Evolutionary conservation across 2,329 filamentous ascomycete genomes (phyloP).

Genomic region (Alternaria triticimaculans): DNA sequence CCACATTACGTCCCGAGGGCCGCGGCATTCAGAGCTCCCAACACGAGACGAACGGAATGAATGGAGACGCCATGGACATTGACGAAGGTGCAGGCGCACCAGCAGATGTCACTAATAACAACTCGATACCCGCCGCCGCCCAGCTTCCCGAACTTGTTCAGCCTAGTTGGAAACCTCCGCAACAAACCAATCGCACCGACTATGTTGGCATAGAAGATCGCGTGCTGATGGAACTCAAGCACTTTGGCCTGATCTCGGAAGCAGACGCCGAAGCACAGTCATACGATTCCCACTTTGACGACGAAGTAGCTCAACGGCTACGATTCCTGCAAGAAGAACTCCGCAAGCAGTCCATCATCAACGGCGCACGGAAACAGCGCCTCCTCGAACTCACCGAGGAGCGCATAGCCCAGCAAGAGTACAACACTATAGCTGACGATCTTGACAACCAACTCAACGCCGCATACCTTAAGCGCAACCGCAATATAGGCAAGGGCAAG

Average conservation of each 20-base stretch:
- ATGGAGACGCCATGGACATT: constrained; percentile 56
- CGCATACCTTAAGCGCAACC: constrained; percentile 93
- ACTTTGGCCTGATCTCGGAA: constrained; percentile 86
- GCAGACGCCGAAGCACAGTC: constrained; percentile 71
- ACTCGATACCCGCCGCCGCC: constrained; percentile 69
- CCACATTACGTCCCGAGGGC: constrained; percentile 79
- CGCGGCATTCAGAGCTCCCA: constrained; percentile 62
- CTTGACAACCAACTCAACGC: constrained; percentile 93
- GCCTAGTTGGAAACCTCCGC: constrained; percentile 79
- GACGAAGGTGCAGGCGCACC: constrained; percentile 51
- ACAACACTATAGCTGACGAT: constrained; percentile 94
- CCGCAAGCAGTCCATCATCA: constrained; percentile 82
- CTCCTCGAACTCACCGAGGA: constrained; percentile 88
- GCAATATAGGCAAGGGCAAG: constrained; percentile 92
- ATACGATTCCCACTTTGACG: constrained; percentile 89
- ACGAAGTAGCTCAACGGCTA: constrained; percentile 89
- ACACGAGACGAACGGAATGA: constrained; percentile 62
- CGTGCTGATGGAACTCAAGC: constrained; percentile 85
- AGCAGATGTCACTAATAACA: constrained; percentile 45
- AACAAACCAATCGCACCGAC: constrained; percentile 73
- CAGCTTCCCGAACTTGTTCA: constrained; percentile 79
- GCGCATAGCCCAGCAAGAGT: constrained; percentile 95
- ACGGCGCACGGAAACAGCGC: constrained; percentile 87
- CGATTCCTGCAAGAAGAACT: constrained; percentile 84
- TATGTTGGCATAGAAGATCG: constrained; percentile 89